phyloP scores from a whole-genome alignment of 495 filamentous ascomycete genomes.

The Physcia stellaris region DNA sequence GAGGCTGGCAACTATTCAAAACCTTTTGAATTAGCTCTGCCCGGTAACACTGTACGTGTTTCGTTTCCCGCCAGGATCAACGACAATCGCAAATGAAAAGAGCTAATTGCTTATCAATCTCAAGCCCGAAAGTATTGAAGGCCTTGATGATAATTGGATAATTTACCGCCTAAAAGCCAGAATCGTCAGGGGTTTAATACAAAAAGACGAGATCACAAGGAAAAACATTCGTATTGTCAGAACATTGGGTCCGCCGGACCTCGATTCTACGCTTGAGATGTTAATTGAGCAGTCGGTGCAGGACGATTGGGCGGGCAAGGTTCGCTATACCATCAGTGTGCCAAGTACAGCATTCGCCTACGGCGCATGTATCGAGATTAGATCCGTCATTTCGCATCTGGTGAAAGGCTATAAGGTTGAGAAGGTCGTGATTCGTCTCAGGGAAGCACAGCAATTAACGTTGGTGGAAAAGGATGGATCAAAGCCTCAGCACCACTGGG shows the following conservation, averaged over 20 bases:
- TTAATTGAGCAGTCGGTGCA: constrained; percentile 57
- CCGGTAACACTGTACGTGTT: no score
- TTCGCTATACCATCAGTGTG: constrained; percentile 79
- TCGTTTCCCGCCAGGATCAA: no score
- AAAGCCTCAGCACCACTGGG: constrained; percentile 1
- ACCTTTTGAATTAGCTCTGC: constrained; percentile 67
- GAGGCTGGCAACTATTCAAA: constrained; percentile 78
- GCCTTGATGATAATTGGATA: constrained; percentile 64
- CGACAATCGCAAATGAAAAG: no score
- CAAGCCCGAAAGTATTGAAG: constrained; percentile 83
- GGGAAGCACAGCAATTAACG: constrained; percentile 71
- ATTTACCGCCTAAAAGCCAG: constrained; percentile 82
- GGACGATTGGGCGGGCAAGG: constrained; percentile 89
- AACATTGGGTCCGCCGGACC: constrained; percentile 64
- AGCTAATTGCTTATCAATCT: no score
- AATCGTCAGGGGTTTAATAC: constrained; percentile 64
- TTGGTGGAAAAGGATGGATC: constrained; percentile 28
- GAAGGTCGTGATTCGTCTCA: constrained; percentile 55
- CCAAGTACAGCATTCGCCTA: constrained; percentile 87
- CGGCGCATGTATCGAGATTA: constrained; percentile 64
- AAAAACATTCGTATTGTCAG: constrained; percentile 78
- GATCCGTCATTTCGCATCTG: constrained; percentile 70
- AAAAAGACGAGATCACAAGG: constrained; percentile 62
- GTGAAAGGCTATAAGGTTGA: constrained; percentile 78
- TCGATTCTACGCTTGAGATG: constrained; percentile 79